Evolutionary conservation across 1,139 yeast species (phyloP).

Genomic region (Scheffersomyces parashehatae): DNA sequence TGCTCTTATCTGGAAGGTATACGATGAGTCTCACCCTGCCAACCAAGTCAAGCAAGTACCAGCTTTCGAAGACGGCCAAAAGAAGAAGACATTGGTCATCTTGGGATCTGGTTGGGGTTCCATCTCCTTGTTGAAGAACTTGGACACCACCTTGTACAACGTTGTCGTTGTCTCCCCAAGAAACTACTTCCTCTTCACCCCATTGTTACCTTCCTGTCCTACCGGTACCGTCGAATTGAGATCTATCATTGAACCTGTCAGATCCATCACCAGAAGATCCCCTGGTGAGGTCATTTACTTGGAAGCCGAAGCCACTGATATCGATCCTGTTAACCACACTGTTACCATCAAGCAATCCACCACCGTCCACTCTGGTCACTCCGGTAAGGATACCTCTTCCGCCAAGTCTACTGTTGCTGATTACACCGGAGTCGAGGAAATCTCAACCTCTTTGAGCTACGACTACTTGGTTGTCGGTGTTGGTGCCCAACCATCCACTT

Average conservation of each 20-base stretch:
- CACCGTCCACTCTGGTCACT: constrained; percentile 53
- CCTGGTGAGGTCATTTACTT: constrained; percentile 80
- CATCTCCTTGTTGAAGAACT: constrained; percentile 73
- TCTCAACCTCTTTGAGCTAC: constrained; percentile 54
- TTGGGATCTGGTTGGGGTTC: constrained; percentile 97
- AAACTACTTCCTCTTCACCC: constrained; percentile 92
- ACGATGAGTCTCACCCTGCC: constrained; percentile 62
- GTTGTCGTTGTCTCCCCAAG: constrained; percentile 91
- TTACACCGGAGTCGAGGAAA: constrained; percentile 40
- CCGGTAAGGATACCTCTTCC: constrained; percentile 53
- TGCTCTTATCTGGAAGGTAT: constrained; percentile 56
- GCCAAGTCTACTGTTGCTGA: constrained; percentile 51
- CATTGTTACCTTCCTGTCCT: constrained; percentile 89
- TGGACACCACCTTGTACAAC: constrained; percentile 84
- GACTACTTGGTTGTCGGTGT: constrained; percentile 87
- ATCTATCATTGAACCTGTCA: constrained; percentile 85
- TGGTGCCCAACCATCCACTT: constrained; percentile 90
- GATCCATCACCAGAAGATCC: constrained; percentile 60
- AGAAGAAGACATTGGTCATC: constrained; percentile 84
- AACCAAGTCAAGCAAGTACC: constrained; percentile 52
- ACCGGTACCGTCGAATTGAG: constrained; percentile 91
- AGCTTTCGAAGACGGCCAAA: constrained; percentile 64
- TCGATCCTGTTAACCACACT: constrained; percentile 67
- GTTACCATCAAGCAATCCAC: constrained; percentile 60
- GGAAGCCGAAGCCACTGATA: constrained; percentile 88